A percentile compares a stretch with the other conserved stretches of the same genome.
Conservation (phyloP, 2,329 filamentous ascomycete species). For the Penicillium hesseltinei region DNA sequence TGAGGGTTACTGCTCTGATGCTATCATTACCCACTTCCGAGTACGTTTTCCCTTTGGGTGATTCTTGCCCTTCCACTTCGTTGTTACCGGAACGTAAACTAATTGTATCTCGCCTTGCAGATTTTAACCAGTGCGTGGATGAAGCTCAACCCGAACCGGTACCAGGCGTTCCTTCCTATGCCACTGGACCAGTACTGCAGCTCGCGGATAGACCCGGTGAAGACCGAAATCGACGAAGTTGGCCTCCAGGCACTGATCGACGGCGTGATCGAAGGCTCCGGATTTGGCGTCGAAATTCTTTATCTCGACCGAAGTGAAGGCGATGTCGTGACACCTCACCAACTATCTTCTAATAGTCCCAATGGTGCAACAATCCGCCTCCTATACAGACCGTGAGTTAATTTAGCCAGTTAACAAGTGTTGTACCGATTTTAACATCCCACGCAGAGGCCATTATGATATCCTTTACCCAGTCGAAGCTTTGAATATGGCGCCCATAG, state of each 20-base stretch:
- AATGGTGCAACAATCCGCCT: constrained; percentile 64
- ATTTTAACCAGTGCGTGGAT: constrained; percentile 82
- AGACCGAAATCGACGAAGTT: constrained; percentile 87
- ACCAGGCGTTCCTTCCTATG: constrained; percentile 68
- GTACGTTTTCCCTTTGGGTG: constrained; percentile 40
- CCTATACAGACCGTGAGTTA: constrained; percentile 65
- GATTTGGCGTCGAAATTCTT: constrained; percentile 79
- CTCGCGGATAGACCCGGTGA: constrained; percentile 68
- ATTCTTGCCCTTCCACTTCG: constrained; percentile 7
- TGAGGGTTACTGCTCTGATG: constrained; percentile 62
- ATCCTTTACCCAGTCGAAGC: constrained; percentile 72
- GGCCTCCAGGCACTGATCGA: constrained; percentile 75
- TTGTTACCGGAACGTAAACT: constrained; percentile 3
- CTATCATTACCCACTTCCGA: constrained; percentile 80
- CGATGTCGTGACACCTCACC: constrained; percentile 61
- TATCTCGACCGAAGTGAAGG: constrained; percentile 87
- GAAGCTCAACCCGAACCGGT: constrained; percentile 68
- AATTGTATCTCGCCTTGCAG: constrained; percentile 42
- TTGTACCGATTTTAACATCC: constrained; percentile 18
- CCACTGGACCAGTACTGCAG: constrained; percentile 67
- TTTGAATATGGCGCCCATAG: constrained; percentile 39
- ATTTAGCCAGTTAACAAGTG: background rate
- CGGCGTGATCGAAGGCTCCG: constrained; percentile 73
- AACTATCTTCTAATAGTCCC: constrained; percentile 35
- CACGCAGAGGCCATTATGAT: constrained; percentile 77